phyloP scores from a whole-genome alignment of 441 rosid species.

The Populus hybrid region DNA sequence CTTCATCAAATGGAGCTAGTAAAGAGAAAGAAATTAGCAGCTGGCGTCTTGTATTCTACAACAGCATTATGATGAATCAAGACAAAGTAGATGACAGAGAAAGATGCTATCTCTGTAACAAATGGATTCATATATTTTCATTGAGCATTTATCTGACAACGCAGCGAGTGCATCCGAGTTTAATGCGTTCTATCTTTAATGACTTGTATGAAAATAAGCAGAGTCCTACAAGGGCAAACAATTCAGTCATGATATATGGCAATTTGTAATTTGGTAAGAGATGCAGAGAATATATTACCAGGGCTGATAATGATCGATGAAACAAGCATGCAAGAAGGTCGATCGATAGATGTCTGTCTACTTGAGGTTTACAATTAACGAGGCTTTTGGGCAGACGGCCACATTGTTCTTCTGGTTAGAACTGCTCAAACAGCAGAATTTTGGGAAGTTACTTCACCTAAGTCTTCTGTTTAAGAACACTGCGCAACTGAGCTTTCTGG shows the following conservation, averaged over 20 bases:
- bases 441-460: neutral
- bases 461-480: conserved; percentile 25
- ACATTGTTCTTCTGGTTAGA: neutral
- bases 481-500: conserved; percentile 31
- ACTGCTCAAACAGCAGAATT: neutral
- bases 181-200: neutral
- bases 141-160: neutral
- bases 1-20: too few relatives aligned
- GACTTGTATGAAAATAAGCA: neutral
- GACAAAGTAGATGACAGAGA: too few relatives aligned
- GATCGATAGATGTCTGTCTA: neutral
- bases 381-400: neutral
- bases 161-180: neutral
- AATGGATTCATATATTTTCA: too few relatives aligned
- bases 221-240: neutral
- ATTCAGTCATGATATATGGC: neutral
- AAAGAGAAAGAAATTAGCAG: too few relatives aligned
- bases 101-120: too few relatives aligned
- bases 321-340: neutral
- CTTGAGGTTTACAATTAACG: neutral
- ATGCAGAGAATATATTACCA: neutral
- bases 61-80: too few relatives aligned
- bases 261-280: neutral
- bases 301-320: neutral
- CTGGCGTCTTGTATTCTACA: too few relatives aligned